Evolutionary conservation across 2,329 filamentous ascomycete species (phyloP), one percentile per base, ranked within the genome.

Genomic region (Emydomyces testavorans): DNA sequence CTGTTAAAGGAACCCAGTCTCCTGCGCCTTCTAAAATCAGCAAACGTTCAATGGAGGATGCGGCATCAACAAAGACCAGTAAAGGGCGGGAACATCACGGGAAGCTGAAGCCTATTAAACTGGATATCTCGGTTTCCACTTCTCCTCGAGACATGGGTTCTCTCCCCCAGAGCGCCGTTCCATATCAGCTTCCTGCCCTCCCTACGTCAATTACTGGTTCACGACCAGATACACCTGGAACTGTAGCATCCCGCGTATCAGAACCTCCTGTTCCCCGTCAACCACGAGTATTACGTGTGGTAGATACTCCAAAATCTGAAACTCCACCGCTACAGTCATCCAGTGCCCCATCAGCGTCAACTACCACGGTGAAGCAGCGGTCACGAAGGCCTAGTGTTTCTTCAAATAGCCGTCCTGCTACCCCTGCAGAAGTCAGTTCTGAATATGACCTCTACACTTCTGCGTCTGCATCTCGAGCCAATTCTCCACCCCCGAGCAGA

Each of bases 381-480:
- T 64, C 63, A 7, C 56, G 64, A 35, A 57, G 58, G 39, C 62
- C 62, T 29, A 70, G 65, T 50, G 62, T 80, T 10, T 74, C 76
- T 6, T 79, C 77, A 1, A 65, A 73, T 42, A 77, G 77, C 52
- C 64, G 68, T n/a, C 76, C 79, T 11, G 76, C 75, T 13, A 81
- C 78, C 1, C 77, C 79, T 10, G 78, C 72, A 46, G 76, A 80
- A 44, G 59, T 74, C 6, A 66, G 76, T 10, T 80, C 76, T 11
- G 79, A 82, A 54, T 75, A 69, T 45, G 72, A 76, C 46, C 74
- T 73, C 1, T 66, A 77, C 50, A 74, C 76, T 1, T 79, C 77
- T 1, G 69, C 76, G 1, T 79, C 77, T 3, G 65, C 73, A 13
- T 81, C 79, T 7, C 72, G 78, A 29, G 73, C 78, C 16, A 79